Evolutionary conservation across 805 yeast species (phyloP), one percentile per base, ranked within the genome.

Genomic region (Candida bentonensis): DNA sequence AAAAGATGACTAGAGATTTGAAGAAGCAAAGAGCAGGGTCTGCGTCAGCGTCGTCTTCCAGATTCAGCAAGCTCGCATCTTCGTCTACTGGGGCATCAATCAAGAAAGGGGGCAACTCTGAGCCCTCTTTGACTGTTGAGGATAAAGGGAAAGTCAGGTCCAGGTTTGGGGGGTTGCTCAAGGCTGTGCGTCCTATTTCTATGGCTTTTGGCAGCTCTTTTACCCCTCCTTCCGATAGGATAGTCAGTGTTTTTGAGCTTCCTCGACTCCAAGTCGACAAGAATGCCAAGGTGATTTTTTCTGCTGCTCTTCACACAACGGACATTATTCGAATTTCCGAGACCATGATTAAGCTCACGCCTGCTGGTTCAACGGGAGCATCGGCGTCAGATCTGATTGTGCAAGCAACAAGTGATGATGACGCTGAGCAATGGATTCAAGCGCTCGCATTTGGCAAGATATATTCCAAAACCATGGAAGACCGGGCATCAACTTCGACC

Each of bases 351-450:
- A 30, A 30, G 20, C 36, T 30, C 20, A 30, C 36, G 5, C 36
- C 36, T 4, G 17, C 5, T 5, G n/a, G 17, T 15, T 5, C 5
- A 9, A n/a, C 13, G 7, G 13, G 20, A 4, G 7, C 36, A 15
- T 30, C 36, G 7, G 5, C 13, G 20, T 9, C 27, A 9, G 45
- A 42, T 2, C 39, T 40, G 20, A 66, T 76, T 33, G 70, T 88
- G 53, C 95, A 89, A 59, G 79, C 89, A 0, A 56, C 72, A 0
- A 66, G 61, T 48, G 79, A 76, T 3, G 48, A 55, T 1, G 94
- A 83, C 23, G 73, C 81, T 45, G 75, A 73, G 43, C 85, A 78
- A 39, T 88, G 96, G 97, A 66, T 84, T 1, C 68, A 66, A 41
- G 47, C 42, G 48, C 47, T 57, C 21, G 34, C 45, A 34, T 20